Conservation (phyloP, 805 yeast species). For the Brettanomyces anomalus region DNA sequence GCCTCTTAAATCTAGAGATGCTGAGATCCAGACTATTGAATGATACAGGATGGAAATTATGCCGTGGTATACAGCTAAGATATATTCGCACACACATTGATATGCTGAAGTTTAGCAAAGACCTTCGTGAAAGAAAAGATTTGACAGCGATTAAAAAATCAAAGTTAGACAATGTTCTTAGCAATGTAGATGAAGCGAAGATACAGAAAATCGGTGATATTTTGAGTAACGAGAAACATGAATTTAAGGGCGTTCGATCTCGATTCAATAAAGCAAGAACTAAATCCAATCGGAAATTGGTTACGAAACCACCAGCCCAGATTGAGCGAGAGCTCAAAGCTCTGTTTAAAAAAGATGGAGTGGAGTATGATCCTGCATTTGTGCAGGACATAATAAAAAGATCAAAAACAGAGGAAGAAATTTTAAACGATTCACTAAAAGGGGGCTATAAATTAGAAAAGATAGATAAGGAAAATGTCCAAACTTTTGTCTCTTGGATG, state of each 20-base stretch:
- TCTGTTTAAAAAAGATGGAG: constrained; percentile 16
- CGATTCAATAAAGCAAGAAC: neutral
- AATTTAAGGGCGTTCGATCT: no score
- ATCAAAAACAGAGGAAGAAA: constrained; percentile 14
- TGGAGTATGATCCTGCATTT: constrained; percentile 23
- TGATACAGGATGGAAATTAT: no score
- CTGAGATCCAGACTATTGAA: no score
- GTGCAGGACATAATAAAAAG: constrained; percentile 19
- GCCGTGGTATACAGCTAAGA: no score
- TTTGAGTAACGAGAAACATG: no score
- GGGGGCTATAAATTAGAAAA: constrained; percentile 9
- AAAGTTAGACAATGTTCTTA: neutral
- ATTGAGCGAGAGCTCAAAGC: constrained; percentile 18
- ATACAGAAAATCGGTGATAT: neutral
- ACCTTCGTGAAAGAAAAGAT: neutral
- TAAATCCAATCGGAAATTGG: neutral
- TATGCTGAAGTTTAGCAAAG: neutral
- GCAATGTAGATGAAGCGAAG: neutral
- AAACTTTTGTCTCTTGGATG: constrained; percentile 19
- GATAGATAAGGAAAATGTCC: constrained; percentile 14
- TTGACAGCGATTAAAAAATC: neutral
- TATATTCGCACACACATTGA: no score
- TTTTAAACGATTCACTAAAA: constrained; percentile 7
- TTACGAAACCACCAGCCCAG: constrained; percentile 17
- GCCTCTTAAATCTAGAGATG: no score